These are phyloP conservation scores for Lasiodiplodia hormozganensis DNA, from an alignment of 2,329 filamentous ascomycete species.

Conservation along the genomic window DNA sequence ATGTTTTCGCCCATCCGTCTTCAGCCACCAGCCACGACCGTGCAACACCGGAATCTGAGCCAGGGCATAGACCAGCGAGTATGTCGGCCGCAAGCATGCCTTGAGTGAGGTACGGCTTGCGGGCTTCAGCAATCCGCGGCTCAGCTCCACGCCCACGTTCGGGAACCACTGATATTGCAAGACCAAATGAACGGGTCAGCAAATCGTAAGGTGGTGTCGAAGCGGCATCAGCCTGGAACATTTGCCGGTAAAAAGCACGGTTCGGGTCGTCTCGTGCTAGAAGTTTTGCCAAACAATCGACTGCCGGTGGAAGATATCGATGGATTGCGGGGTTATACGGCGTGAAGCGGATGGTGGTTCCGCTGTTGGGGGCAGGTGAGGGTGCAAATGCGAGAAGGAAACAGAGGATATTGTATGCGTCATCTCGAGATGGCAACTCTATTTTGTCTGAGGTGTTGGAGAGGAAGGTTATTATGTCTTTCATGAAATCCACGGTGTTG, in stretches of 20 bases:
- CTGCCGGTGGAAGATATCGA: conserved; percentile 85
- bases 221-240: conserved; percentile 76
- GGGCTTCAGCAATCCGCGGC: conserved; percentile 74
- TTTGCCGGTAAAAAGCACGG: conserved; percentile 78
- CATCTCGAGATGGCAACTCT: conserved; percentile 83
- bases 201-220: conserved; percentile 75
- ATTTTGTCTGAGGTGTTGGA: conserved; percentile 86
- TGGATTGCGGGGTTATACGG: conserved; percentile 82
- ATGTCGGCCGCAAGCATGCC: conserved; percentile 91
- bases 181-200: conserved; percentile 82
- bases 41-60: conserved; percentile 74
- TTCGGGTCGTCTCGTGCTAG: conserved; percentile 94
- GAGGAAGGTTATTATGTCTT: conserved; percentile 86
- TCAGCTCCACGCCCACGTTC: conserved; percentile 69
- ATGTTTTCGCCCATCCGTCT: conserved; percentile 81
- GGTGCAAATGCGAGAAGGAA: conserved; percentile 93
- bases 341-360: conserved; percentile 71
- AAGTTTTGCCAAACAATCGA: conserved; percentile 90
- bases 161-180: conserved; percentile 85
- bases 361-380: conserved; percentile 68
- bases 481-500: conserved; percentile 96
- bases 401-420: conserved; percentile 83
- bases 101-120: conserved; percentile 91
- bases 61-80: conserved; percentile 74
- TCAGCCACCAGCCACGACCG: conserved; percentile 81